Evolutionary conservation across 2,329 filamentous ascomycete genomes (phyloP).

Genomic region (Cercospora sp.): DNA sequence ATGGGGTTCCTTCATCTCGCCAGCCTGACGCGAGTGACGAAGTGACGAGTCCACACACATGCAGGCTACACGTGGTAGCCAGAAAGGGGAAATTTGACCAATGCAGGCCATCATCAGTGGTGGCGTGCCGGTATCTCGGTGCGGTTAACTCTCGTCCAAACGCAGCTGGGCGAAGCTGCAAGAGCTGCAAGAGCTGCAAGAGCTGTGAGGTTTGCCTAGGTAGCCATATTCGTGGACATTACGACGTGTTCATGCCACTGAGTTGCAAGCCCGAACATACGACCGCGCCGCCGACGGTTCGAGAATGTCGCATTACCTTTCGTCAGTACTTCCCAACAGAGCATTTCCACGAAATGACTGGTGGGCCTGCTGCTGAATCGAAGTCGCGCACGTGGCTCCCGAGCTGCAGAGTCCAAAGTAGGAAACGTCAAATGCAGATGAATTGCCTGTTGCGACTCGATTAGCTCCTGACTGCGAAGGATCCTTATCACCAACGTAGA

Average conservation of each 20-base stretch:
- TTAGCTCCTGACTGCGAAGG: not conserved
- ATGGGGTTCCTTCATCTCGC: not conserved
- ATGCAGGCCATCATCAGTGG: not conserved
- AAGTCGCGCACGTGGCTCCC: not conserved
- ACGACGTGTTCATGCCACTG: not conserved
- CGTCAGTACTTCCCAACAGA: not conserved
- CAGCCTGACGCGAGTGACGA: not conserved
- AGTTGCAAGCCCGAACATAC: not conserved
- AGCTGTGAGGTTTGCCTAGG: not conserved
- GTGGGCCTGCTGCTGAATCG: not conserved
- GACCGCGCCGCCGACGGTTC: not conserved
- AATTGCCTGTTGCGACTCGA: not conserved
- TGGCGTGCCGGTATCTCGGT: not conserved
- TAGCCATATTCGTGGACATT: not conserved
- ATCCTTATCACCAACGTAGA: not conserved
- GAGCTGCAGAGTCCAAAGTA: not conserved
- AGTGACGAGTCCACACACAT: not conserved
- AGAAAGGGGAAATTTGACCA: not conserved
- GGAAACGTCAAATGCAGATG: not conserved
- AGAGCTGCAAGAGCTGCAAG: not conserved
- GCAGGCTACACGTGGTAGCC: conserved; percentile 1
- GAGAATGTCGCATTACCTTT: not conserved
- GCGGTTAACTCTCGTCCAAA: not conserved
- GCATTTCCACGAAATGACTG: not conserved
- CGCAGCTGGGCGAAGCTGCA: not conserved